Evolutionary conservation across 352 stramenopile genomes (phyloP).

Genomic region (Pythium phragmitis): DNA sequence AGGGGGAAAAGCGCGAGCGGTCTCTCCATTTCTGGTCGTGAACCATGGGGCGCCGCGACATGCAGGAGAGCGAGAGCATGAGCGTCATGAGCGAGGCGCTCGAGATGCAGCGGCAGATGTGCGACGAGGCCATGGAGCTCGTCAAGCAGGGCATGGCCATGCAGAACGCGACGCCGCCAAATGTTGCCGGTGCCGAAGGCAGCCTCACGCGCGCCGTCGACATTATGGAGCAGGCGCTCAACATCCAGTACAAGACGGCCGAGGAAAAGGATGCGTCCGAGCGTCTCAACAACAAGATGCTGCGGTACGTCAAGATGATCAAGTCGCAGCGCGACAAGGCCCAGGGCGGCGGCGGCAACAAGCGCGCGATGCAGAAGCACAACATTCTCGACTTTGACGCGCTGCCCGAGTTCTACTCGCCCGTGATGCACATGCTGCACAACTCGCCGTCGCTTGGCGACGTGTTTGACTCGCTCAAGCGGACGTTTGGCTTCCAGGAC

Average conservation of each 20-base stretch:
- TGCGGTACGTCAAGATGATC: conserved; percentile 51
- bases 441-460: conserved; percentile 34
- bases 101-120: conserved; percentile 42
- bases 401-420: conserved; percentile 36
- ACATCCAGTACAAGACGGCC: conserved; percentile 31
- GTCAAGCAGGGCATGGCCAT: conserved; percentile 37
- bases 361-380: conserved; percentile 23
- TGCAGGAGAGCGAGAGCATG: conserved; percentile 27
- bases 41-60: conserved; percentile 22
- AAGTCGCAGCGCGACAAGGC: conserved; percentile 36
- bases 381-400: conserved; percentile 45
- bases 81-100: conserved; percentile 34
- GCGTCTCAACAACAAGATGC: conserved; percentile 46
- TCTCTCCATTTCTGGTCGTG: not conserved
- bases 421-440: conserved; percentile 36
- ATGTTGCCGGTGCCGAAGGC: conserved; percentile 27
- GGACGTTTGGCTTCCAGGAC: conserved; percentile 93
- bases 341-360: conserved; percentile 23
- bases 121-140: conserved; percentile 40
- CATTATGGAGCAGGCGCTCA: conserved; percentile 39
- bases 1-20: not conserved
- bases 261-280: conserved; percentile 35
- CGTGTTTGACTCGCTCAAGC: conserved; percentile 82
- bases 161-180: conserved; percentile 28
- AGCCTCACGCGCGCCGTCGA: conserved; percentile 32